These are phyloP conservation scores for Neoboletus magnificus DNA, from an alignment of 768 basidiomycete species.

Conservation along the genomic window DNA sequence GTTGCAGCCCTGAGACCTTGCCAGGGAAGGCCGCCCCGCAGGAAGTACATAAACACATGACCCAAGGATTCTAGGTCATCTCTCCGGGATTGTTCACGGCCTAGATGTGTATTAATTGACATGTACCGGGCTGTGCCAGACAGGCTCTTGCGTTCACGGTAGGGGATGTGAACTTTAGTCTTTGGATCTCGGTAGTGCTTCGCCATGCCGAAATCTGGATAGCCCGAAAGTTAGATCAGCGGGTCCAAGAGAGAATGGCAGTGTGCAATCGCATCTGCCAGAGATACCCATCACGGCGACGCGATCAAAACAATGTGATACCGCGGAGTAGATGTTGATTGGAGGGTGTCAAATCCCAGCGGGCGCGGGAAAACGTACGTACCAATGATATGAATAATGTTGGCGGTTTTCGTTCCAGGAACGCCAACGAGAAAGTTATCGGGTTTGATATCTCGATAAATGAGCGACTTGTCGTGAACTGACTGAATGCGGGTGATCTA, in stretches of 20 bases:
- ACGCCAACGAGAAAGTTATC: constrained; percentile 99
- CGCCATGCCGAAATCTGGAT: constrained; percentile 95
- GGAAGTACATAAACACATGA: constrained; percentile 99
- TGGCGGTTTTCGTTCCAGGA: constrained; percentile 85
- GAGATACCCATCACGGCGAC: neutral
- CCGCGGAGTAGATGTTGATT: neutral
- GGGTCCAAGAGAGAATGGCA: neutral
- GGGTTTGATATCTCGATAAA: constrained; percentile 98
- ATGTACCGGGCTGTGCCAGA: constrained; percentile 98
- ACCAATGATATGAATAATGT: constrained; percentile 86
- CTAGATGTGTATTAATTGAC: constrained; percentile 98
- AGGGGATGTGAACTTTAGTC: constrained; percentile 97
- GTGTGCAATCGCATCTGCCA: neutral
- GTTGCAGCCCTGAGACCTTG: constrained; percentile 96
- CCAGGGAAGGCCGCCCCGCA: constrained; percentile 96
- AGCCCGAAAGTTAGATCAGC: constrained; percentile 5
- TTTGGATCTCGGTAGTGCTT: constrained; percentile 99
- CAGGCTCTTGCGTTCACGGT: constrained; percentile 94
- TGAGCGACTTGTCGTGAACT: constrained; percentile 97
- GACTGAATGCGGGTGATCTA: constrained; percentile 96
- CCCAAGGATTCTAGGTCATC: constrained; percentile 97
- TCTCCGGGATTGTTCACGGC: constrained; percentile 89
- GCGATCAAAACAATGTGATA: neutral
- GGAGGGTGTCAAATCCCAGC: constrained; percentile 7
- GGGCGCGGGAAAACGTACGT: constrained; percentile 27